These are phyloP conservation scores for Lactarius sp. DNA, from an alignment of 768 basidiomycete genomes.

Conservation along the genomic window DNA sequence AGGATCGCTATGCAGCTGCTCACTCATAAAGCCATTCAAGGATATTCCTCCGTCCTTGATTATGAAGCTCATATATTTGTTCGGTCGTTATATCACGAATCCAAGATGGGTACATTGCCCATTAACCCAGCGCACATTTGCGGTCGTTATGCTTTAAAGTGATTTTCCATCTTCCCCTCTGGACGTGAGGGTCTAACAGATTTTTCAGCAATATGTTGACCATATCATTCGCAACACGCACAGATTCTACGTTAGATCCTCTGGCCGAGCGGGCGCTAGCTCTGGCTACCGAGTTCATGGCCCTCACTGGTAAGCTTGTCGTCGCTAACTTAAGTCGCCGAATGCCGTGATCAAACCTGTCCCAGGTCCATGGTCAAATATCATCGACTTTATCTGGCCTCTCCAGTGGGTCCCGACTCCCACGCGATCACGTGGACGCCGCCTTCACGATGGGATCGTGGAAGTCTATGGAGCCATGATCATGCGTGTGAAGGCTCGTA, in stretches of 20 bases:
- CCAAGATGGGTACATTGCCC: conserved; percentile 32
- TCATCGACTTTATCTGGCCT: conserved; percentile 41
- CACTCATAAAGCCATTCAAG: conserved; percentile 34
- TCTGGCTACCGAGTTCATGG: conserved; percentile 44
- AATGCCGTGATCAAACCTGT: background rate
- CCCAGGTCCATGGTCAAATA: conserved; percentile 41
- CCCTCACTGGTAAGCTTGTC: conserved; percentile 27
- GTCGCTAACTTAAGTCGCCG: background rate
- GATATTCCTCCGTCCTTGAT: conserved; percentile 37
- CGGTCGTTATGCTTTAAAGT: conserved; percentile 35
- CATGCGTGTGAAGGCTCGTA: conserved; percentile 29
- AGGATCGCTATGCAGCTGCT: conserved; percentile 37
- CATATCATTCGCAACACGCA: conserved; percentile 42
- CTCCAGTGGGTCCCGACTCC: conserved; percentile 39
- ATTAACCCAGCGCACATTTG: conserved; percentile 40
- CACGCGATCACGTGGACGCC: conserved; percentile 37
- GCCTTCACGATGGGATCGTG: conserved; percentile 36
- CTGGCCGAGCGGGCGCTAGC: conserved; percentile 36
- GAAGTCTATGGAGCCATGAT: conserved; percentile 35
- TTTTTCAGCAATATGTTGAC: conserved; percentile 42
- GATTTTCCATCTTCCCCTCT: background rate
- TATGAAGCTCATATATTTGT: conserved; percentile 39
- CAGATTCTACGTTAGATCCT: conserved; percentile 37
- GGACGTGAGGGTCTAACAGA: conserved; percentile 3
- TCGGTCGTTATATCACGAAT: conserved; percentile 35